Percentiles rank a stretch among this genome's conserved stretches.
Evolutionary conservation across 2,329 filamentous ascomycete genomes (phyloP).

Genomic region (Ceratocystis variospora): DNA sequence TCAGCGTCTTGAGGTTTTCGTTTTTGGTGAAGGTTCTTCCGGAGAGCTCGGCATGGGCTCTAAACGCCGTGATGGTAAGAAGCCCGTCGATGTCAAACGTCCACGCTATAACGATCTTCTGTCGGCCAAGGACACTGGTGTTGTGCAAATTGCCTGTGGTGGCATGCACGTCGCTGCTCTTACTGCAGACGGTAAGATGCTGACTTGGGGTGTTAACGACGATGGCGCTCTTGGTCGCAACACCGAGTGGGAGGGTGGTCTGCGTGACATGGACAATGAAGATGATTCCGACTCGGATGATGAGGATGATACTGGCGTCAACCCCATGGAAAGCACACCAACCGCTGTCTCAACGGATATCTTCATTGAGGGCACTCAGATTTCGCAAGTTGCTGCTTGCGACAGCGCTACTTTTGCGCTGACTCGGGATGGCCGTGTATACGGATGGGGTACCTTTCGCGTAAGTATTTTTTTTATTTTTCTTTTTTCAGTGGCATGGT

Average conservation of each 20-base stretch:
- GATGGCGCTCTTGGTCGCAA: constrained; percentile 66
- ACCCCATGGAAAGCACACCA: constrained; percentile 59
- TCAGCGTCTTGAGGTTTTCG: constrained; percentile 55
- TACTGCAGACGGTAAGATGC: constrained; percentile 66
- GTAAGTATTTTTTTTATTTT: not conserved
- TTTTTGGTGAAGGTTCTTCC: constrained; percentile 67
- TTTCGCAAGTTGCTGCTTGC: constrained; percentile 50
- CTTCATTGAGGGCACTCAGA: constrained; percentile 49
- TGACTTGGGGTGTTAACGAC: constrained; percentile 82
- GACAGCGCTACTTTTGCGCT: constrained; percentile 66
- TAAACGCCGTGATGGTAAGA: constrained; percentile 46
- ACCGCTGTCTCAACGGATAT: constrained; percentile 42
- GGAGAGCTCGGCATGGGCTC: constrained; percentile 71
- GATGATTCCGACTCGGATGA: constrained; percentile 43
- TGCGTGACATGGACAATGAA: constrained; percentile 41
- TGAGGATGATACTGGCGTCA: constrained; percentile 52
- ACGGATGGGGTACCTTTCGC: constrained; percentile 74
- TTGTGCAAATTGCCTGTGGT: constrained; percentile 64
- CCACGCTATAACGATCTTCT: constrained; percentile 64
- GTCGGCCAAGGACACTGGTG: constrained; percentile 47
- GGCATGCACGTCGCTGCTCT: constrained; percentile 71
- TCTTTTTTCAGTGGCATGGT: not conserved
- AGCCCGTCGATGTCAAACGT: constrained; percentile 62
- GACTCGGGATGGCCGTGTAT: constrained; percentile 61
- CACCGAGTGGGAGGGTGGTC: constrained; percentile 53